A percentile compares a stretch with the other conserved stretches of the same genome.
Evolutionary conservation across 441 rosid species (phyloP).

Genomic region (Croton setiger): DNA sequence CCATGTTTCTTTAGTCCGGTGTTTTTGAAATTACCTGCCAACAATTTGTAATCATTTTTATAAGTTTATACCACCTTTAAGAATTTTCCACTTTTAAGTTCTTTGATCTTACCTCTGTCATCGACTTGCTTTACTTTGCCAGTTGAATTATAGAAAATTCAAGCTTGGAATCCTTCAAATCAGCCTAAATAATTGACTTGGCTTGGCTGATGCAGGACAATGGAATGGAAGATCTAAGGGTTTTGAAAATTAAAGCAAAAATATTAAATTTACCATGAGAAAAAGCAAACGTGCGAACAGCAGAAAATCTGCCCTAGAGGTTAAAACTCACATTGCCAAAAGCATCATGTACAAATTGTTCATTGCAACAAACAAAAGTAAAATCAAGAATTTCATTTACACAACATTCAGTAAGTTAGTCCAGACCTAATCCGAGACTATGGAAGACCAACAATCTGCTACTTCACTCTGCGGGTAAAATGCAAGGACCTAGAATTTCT

Average conservation of each 20-base stretch:
- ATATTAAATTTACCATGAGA: neutral
- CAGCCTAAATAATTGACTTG: neutral
- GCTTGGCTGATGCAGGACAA: too few species aligned
- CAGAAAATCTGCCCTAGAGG: neutral
- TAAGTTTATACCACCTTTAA: neutral
- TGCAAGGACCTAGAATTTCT: neutral
- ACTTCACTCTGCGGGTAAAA: neutral
- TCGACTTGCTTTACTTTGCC: neutral
- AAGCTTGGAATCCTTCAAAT: neutral
- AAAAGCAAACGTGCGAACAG: neutral
- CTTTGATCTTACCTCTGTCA: neutral
- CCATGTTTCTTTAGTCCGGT: neutral
- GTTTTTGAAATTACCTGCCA: constrained; percentile 3
- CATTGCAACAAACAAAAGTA: neutral
- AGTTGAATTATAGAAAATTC: neutral
- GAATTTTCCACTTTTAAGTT: neutral
- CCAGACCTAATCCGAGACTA: neutral
- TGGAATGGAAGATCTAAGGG: neutral
- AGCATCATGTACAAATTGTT: constrained; percentile 13
- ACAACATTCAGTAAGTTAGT: constrained; percentile 10
- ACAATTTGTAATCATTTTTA: neutral
- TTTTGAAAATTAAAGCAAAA: neutral
- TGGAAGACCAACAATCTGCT: constrained; percentile 11
- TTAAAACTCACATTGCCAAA: constrained; percentile 2
- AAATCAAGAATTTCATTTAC: constrained; percentile 13